Base-by-base conservation (phyloP, 2,329 filamentous ascomycete genomes). In the Penicillium decumbens region DNA sequence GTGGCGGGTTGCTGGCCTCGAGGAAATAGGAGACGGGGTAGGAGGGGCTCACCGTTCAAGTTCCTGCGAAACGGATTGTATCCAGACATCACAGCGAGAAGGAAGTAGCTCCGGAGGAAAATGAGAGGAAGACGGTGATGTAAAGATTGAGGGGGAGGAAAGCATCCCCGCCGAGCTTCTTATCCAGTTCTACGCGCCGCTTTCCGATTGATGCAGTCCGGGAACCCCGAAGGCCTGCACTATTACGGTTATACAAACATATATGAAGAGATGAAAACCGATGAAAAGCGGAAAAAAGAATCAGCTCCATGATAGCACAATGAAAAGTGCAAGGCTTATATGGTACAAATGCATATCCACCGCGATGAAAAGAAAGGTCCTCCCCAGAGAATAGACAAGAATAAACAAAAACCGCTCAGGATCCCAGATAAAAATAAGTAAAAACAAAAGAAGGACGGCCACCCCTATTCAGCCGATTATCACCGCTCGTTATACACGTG, bases 401-500 rank as follows among this genome's bases (percentile, higher is more conserved):
- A 45, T 2, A 47, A 48, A 12, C 24, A 43, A 41, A n/a, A 30
- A 37, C 4, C 40, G 35, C 29, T 30, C 45, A 42, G 15, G 29
- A 33, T 50, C 38, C 38, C 23, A n/a, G 6, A 35, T 35, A 35
- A 15, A 3, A 27, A 27, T 40, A 25, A 10, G 27, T 28, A 3
- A 24, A 40, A 7, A 40, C 7, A 40, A 13, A 40, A 4, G 27
- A 27, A 29, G 28, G 10, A 29, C 9, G 28, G n/a, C 23, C 15
- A 27, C 23, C 12, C 7, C 12, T 27, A 6, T 55, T 29, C 10
- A 10, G 28, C 9, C 28, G 10, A 4, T 29, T 29, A 49, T 67
- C 62, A 72, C 44, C 58, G 65, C 60, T 76, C 74, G 49, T 76
- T 71, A 65, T 84, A 84, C 42, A 84, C 80, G 67, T 76, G 75